A percentile compares a stretch with the other conserved stretches of the same genome.
phyloP scores from a whole-genome alignment of 148 eudicot genomes.

The Suaeda aralocaspica region DNA sequence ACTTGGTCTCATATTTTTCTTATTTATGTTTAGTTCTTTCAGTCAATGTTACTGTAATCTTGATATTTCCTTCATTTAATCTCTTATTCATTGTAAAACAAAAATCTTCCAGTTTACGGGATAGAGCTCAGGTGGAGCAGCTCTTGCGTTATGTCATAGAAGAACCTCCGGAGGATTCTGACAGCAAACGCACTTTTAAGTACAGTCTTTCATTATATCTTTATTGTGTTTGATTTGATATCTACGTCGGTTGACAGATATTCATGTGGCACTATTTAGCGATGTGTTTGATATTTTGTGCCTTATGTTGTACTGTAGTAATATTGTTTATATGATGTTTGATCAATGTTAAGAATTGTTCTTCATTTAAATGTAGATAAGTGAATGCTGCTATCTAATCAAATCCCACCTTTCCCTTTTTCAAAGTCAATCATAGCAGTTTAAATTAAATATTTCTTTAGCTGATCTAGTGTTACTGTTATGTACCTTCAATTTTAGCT shows the following conservation, averaged over 20 bases:
- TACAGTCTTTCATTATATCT: slow-evolving; percentile 9
- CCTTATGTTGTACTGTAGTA: not conserved
- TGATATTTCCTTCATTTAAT: not conserved
- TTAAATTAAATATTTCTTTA: not conserved
- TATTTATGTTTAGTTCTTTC: not conserved
- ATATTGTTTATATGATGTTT: not conserved
- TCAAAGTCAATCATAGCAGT: not conserved
- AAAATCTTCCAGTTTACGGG: slow-evolving; percentile 61
- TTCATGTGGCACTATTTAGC: slow-evolving; percentile 2
- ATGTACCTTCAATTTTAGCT: not conserved
- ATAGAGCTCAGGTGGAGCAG: slow-evolving; percentile 92
- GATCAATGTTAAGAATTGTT: not conserved
- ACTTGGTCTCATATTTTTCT: not conserved
- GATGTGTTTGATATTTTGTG: slow-evolving; percentile 2
- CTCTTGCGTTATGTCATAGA: slow-evolving; percentile 76
- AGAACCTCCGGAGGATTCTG: slow-evolving; percentile 88
- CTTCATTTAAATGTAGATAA: not conserved
- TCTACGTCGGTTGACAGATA: not conserved
- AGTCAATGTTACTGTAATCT: not conserved
- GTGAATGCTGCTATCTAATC: not conserved
- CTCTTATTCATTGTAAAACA: not conserved
- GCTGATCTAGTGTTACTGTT: slow-evolving; percentile 1
- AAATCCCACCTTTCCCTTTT: not conserved
- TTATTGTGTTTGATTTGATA: not conserved
- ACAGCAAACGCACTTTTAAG: slow-evolving; percentile 85